Evolutionary conservation across 2,329 filamentous ascomycete genomes (phyloP).

Genomic region (Phialemoniopsis sp.): DNA sequence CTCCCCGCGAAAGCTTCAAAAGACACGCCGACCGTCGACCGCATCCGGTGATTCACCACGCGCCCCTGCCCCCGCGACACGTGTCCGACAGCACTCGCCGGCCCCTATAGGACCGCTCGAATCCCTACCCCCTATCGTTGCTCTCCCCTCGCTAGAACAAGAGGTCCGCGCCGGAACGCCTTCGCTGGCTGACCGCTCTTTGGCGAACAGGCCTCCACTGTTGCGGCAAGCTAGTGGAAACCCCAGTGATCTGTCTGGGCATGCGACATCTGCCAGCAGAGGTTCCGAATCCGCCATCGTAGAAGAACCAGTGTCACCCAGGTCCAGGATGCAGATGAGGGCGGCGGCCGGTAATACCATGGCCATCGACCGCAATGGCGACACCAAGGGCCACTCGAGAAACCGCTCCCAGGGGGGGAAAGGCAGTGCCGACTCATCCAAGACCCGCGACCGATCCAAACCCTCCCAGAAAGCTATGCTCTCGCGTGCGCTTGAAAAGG

Average conservation of each 20-base stretch:
- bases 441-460: slow-evolving; percentile 28
- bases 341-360: slow-evolving; percentile 7
- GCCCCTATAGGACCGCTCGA: slow-evolving; percentile 23
- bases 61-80: slow-evolving; percentile 7
- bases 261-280: slow-evolving; percentile 3
- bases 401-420: slow-evolving; percentile 40
- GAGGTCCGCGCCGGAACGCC: slow-evolving; percentile 19
- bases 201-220: slow-evolving; percentile 5
- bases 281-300: background rate
- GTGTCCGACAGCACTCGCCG: slow-evolving; percentile 14
- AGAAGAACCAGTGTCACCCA: slow-evolving; percentile 6
- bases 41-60: slow-evolving; percentile 16
- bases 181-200: slow-evolving; percentile 4
- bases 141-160: slow-evolving; percentile 33
- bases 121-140: slow-evolving; percentile 34
- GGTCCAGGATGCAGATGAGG: slow-evolving; percentile 10
- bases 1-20: slow-evolving; percentile 32
- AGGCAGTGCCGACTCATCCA: slow-evolving; percentile 35
- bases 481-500: slow-evolving; percentile 90
- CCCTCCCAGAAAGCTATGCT: slow-evolving; percentile 92
- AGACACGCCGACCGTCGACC: slow-evolving; percentile 24
- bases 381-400: slow-evolving; percentile 34
- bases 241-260: slow-evolving; percentile 10
- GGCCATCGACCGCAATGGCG: slow-evolving; percentile 24
- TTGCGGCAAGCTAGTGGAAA: slow-evolving; percentile 12